Evolutionary conservation across 2,329 filamentous ascomycete species (phyloP), one percentile per base, ranked within the genome.

Genomic region (Fusarium burgessii): DNA sequence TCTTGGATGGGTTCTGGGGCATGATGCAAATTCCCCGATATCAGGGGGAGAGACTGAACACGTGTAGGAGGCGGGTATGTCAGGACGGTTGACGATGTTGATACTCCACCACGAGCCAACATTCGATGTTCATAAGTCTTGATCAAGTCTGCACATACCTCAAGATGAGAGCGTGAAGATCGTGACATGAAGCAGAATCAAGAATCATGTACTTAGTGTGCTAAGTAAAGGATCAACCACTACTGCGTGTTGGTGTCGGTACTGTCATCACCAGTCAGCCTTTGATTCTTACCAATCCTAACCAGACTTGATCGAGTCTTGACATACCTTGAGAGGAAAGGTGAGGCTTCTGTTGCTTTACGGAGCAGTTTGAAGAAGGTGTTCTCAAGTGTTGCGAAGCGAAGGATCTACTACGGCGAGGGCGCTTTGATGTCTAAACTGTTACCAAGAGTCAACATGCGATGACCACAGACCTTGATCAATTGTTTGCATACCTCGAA

Each of bases 1-100:
- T 57, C 23, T 10, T 65, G 56, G 5, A 66, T 58, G 7, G 72
- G 51, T 3, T 54, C 58, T 20, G 29, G 6, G 13, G n/a, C 70
- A 71, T 71, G 50, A 32, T 10, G 13, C 18, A 35, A 15, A 25
- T n/a, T 3, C 12, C 47, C 32, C 25, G 47, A 36, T 36, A 36
- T 36, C 17, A 36, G 20, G 47, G 17, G 32, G 18, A 36, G 47
- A 23, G 47, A 36, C 47, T 25, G 32, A 25, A n/a, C 25, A n/a
- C 36, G 6, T 18, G 18, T n/a, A 40, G n/a, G 18, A 36, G 23
- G 23, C 23, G 23, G 23, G 20, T 36, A 36, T 25, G 12, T 12
- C 15, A 20, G 20, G 7, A 45, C 14, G 32, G 15, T 23, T 11
- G 27, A 25, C 25, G 32, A 36, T 36, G 32, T 20, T 36, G 17